phyloP scores from a whole-genome alignment of 441 rosid species.

The Pelargonium cotyledonis region DNA sequence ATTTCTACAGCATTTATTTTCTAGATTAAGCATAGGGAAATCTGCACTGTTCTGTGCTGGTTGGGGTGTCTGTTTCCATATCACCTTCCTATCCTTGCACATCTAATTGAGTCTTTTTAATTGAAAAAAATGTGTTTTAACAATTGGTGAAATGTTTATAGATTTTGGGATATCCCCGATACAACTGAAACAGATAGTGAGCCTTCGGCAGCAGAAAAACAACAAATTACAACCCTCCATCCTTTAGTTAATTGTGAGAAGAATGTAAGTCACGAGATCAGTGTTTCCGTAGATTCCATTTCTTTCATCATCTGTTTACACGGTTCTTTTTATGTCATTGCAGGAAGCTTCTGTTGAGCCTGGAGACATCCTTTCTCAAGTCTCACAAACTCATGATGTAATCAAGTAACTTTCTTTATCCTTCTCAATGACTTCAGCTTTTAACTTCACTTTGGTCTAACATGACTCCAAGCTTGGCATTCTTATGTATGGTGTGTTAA shows the following conservation, averaged over 20 bases:
- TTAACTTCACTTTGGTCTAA: background rate
- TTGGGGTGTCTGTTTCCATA: background rate
- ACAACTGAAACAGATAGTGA: constrained; percentile 31
- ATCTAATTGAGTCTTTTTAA: background rate
- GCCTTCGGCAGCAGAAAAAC: constrained; percentile 27
- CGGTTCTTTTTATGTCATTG: constrained; percentile 14
- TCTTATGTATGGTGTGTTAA: background rate
- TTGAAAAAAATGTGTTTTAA: constrained; percentile 9
- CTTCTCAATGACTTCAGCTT: constrained; percentile 2
- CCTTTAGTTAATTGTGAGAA: constrained; percentile 52
- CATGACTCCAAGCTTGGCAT: constrained; percentile 1
- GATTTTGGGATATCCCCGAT: constrained; percentile 57
- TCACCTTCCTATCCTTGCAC: background rate
- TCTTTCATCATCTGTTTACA: constrained; percentile 11
- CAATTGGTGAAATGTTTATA: constrained; percentile 21
- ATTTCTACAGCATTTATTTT: background rate
- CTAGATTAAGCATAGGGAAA: background rate
- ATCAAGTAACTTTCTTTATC: constrained; percentile 50
- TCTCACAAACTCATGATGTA: constrained; percentile 76
- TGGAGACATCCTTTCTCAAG: constrained; percentile 71
- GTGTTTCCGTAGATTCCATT: constrained; percentile 4
- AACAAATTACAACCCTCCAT: constrained; percentile 33
- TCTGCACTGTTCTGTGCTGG: background rate
- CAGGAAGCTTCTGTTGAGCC: constrained; percentile 46
- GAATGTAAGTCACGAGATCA: constrained; percentile 43